These are phyloP conservation scores for Telopea speciosissima DNA, from an alignment of 177 flowering plant species.

Conservation along the genomic window DNA sequence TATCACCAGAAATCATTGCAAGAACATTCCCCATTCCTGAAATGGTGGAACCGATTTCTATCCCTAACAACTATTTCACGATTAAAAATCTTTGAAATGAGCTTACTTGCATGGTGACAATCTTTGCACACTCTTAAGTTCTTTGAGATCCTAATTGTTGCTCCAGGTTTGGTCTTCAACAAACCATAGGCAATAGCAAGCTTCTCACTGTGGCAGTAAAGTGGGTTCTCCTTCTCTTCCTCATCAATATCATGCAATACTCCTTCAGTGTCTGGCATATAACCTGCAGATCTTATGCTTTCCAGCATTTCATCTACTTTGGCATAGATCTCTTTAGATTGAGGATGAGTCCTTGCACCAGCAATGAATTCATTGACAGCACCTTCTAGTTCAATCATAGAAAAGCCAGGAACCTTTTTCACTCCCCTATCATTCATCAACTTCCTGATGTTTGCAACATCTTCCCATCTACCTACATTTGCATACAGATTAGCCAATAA, in stretches of 20 bases:
- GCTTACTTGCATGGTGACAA: not conserved
- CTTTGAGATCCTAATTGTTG: not conserved
- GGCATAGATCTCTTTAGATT: slow-evolving; percentile 30
- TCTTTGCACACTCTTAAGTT: not conserved
- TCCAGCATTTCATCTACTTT: slow-evolving; percentile 45
- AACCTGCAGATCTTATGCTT: slow-evolving; percentile 27
- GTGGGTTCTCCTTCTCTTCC: not conserved
- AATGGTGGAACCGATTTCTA: not conserved
- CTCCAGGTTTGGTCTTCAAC: not conserved
- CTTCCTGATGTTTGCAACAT: not conserved
- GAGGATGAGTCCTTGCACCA: slow-evolving; percentile 38
- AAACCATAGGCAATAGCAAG: not conserved
- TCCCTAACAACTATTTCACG: not conserved
- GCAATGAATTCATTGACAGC: slow-evolving; percentile 37
- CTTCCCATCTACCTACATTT: not conserved
- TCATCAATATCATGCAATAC: slow-evolving; percentile 16
- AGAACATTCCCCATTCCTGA: not conserved
- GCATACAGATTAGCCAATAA: not conserved
- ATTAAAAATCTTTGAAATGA: not conserved
- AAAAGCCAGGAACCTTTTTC: not conserved
- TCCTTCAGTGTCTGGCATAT: slow-evolving; percentile 30
- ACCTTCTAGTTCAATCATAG: slow-evolving; percentile 34
- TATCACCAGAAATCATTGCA: not conserved
- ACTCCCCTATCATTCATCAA: not conserved
- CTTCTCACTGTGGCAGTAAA: not conserved